Conservation (phyloP, 345 rosid species). For the Salix koriyanagi region DNA sequence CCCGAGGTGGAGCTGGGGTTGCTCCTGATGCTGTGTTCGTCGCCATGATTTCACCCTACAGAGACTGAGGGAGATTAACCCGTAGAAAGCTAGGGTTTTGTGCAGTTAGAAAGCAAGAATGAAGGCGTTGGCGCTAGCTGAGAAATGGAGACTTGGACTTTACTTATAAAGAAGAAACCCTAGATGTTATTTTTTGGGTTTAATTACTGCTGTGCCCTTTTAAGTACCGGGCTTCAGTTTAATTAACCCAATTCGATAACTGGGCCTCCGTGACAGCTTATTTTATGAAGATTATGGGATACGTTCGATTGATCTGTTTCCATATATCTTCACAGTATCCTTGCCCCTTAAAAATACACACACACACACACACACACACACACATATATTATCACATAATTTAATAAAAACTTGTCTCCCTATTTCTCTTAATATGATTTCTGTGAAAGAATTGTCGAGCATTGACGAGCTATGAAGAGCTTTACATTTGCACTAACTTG, state of each 20-base stretch:
- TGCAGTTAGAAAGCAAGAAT: neutral
- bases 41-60: neutral
- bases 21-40: neutral
- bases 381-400: too few species aligned
- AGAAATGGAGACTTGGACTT: neutral
- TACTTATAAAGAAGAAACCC: neutral
- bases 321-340: too few species aligned
- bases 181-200: neutral
- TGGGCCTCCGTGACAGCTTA: too few species aligned
- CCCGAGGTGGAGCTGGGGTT: neutral
- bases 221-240: neutral
- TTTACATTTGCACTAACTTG: too few species aligned
- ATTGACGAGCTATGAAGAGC: too few species aligned
- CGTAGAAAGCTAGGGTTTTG: neutral
- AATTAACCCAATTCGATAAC: neutral
- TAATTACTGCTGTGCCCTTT: neutral
- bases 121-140: neutral
- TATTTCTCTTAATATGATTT: too few species aligned
- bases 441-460: too few species aligned
- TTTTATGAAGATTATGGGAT: too few species aligned
- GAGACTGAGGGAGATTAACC: neutral
- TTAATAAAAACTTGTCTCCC: too few species aligned
- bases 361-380: too few species aligned
- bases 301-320: too few species aligned
- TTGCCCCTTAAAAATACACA: too few species aligned